Conservation (phyloP, 2,329 filamentous ascomycete genomes). For the Hypoxylon sp. region DNA sequence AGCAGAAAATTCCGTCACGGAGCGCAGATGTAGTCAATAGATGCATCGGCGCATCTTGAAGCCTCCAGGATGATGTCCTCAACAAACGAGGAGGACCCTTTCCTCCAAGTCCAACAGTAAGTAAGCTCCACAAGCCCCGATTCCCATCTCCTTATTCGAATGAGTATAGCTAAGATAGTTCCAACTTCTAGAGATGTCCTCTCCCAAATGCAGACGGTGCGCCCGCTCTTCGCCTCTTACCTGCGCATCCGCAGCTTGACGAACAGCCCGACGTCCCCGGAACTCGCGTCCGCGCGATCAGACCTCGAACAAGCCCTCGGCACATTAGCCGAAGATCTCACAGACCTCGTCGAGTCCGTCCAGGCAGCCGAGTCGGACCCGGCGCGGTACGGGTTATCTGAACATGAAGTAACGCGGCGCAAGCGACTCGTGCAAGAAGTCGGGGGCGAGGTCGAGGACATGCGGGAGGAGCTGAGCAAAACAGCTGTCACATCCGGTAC, state of each 20-base stretch:
- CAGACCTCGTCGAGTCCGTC: slow-evolving; percentile 89
- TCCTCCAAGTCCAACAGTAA: slow-evolving; percentile 80
- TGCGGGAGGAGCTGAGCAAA: slow-evolving; percentile 84
- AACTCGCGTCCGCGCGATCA: slow-evolving; percentile 82
- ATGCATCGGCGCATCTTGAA: slow-evolving; percentile 48
- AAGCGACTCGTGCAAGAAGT: slow-evolving; percentile 89
- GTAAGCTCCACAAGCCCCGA: slow-evolving; percentile 46
- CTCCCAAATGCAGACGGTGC: slow-evolving; percentile 81
- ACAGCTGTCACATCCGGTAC: slow-evolving; percentile 54
- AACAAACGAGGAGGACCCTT: slow-evolving; percentile 76
- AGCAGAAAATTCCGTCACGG: slow-evolving; percentile 2
- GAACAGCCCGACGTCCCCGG: slow-evolving; percentile 76
- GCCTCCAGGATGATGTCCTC: slow-evolving; percentile 74
- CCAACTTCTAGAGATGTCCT: slow-evolving; percentile 81
- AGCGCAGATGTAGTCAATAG: slow-evolving; percentile 50
- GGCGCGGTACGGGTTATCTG: slow-evolving; percentile 86
- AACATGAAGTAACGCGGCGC: slow-evolving; percentile 84
- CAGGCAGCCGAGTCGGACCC: slow-evolving; percentile 90
- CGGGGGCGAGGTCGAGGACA: slow-evolving; percentile 88
- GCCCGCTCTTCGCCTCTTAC: slow-evolving; percentile 93
- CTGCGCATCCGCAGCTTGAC: slow-evolving; percentile 90
- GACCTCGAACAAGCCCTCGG: slow-evolving; percentile 77
- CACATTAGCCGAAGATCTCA: slow-evolving; percentile 84
- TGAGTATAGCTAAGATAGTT: slow-evolving; percentile 1
- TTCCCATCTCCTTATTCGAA: not conserved